A percentile compares a stretch with the other conserved stretches of the same genome.
Evolutionary conservation across 2,329 filamentous ascomycete genomes (phyloP).

Genomic region (Pyricularia sp.): DNA sequence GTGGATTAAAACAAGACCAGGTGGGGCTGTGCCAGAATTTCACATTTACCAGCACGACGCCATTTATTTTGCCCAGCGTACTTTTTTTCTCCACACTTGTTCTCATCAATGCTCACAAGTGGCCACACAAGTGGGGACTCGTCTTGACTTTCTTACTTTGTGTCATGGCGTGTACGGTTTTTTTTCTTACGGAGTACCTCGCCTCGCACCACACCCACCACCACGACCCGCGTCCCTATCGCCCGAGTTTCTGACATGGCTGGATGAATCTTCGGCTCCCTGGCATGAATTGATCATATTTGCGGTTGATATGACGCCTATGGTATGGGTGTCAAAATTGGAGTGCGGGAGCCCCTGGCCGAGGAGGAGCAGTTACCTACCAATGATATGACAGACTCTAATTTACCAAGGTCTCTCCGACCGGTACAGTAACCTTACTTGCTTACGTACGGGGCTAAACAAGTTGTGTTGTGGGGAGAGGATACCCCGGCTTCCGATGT

Average conservation of each 20-base stretch:
- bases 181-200: background rate
- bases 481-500: background rate
- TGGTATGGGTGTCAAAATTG: background rate
- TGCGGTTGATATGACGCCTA: background rate
- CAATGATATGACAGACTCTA: too few relatives aligned
- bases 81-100: background rate
- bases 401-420: too few relatives aligned
- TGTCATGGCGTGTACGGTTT: background rate
- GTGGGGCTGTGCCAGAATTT: background rate
- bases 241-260: background rate
- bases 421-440: background rate
- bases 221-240: background rate
- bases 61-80: background rate
- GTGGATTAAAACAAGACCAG: background rate
- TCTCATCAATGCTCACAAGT: background rate
- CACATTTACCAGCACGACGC: background rate
- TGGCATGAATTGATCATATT: background rate
- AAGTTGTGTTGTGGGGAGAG: background rate
- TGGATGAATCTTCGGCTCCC: background rate
- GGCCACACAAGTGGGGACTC: background rate
- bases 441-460: background rate
- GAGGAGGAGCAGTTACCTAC: background rate
- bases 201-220: background rate
- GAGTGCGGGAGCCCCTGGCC: background rate
- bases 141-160: background rate